phyloP scores from a whole-genome alignment of 306 rosid genomes.

The Phaseolus lunatus region DNA sequence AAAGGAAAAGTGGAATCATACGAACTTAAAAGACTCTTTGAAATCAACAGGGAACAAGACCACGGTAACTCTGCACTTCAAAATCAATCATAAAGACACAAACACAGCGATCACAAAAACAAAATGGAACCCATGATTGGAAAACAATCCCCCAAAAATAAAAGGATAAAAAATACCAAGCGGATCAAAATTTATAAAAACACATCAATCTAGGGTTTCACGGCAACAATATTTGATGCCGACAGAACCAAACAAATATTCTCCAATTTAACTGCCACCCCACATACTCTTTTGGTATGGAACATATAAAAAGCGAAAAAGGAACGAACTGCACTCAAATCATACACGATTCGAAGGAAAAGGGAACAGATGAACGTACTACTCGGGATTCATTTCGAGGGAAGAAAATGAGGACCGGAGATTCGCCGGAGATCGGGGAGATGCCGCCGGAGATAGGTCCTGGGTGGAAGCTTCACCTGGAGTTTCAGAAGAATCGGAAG shows the following conservation, averaged over 20 bases:
- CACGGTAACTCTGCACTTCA: slow-evolving; percentile 5
- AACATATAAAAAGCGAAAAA: slow-evolving; percentile 6
- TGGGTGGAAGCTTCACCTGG: slow-evolving; percentile 34
- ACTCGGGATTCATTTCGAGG: slow-evolving; percentile 54
- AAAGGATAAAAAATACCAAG: not conserved
- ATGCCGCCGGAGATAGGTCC: slow-evolving; percentile 29
- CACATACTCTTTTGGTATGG: not conserved
- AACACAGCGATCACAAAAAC: not conserved
- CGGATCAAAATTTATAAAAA: slow-evolving; percentile 17
- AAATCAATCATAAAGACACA: slow-evolving; percentile 18
- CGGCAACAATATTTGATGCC: not conserved
- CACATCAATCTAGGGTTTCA: slow-evolving; percentile 52
- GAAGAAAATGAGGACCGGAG: slow-evolving; percentile 4
- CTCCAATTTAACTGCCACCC: slow-evolving; percentile 19
- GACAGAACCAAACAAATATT: not conserved
- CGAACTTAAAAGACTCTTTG: not conserved
- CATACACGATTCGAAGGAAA: not conserved
- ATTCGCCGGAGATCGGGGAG: slow-evolving; percentile 32
- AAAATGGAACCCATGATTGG: not conserved
- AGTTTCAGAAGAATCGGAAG: slow-evolving; percentile 16
- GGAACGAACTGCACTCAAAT: slow-evolving; percentile 3
- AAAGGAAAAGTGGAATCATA: not conserved
- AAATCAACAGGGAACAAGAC: slow-evolving; percentile 9
- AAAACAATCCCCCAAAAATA: not conserved
- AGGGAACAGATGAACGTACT: slow-evolving; percentile 47